Evolutionary conservation across 2,329 filamentous ascomycete species (phyloP).

Genomic region (Lasiodiplodia citricola): DNA sequence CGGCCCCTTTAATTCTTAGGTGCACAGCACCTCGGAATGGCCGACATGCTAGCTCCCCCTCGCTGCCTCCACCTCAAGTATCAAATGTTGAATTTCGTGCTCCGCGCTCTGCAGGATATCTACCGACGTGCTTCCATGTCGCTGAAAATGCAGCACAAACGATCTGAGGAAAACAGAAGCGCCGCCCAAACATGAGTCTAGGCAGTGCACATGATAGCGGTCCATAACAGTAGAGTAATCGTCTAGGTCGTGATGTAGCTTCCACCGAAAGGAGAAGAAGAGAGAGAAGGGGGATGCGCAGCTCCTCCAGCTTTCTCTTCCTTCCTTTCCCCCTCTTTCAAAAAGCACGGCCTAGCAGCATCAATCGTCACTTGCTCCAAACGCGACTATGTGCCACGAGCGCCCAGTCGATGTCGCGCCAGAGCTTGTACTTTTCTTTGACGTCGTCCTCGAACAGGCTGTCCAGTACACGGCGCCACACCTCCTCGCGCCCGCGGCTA

Average conservation of each 20-base stretch:
- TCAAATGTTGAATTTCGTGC: not conserved
- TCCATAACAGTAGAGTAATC: not conserved
- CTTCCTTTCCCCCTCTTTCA: not conserved
- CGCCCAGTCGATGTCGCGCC: conserved; percentile 26
- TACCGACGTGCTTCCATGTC: not conserved
- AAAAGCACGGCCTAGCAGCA: conserved; percentile 5
- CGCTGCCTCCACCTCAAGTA: not conserved
- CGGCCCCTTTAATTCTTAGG: no score
- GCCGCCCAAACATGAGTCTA: not conserved
- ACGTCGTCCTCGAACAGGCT: conserved; percentile 7
- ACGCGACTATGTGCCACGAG: conserved; percentile 23
- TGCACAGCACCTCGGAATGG: not conserved
- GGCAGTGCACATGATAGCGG: not conserved
- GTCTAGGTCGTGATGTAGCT: not conserved
- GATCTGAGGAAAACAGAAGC: not conserved
- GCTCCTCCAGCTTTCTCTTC: not conserved
- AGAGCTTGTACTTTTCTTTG: conserved; percentile 21
- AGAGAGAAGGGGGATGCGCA: not conserved
- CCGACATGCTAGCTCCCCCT: not conserved
- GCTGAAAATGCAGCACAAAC: not conserved
- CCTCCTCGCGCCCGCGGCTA: conserved; percentile 21
- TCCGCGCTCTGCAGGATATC: not conserved
- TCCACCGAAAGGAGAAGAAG: not conserved
- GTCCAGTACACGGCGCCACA: conserved; percentile 13
- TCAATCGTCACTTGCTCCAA: conserved; percentile 20